Conservation (phyloP, 2,329 filamentous ascomycete genomes). For the Aspergillus sp. region DNA sequence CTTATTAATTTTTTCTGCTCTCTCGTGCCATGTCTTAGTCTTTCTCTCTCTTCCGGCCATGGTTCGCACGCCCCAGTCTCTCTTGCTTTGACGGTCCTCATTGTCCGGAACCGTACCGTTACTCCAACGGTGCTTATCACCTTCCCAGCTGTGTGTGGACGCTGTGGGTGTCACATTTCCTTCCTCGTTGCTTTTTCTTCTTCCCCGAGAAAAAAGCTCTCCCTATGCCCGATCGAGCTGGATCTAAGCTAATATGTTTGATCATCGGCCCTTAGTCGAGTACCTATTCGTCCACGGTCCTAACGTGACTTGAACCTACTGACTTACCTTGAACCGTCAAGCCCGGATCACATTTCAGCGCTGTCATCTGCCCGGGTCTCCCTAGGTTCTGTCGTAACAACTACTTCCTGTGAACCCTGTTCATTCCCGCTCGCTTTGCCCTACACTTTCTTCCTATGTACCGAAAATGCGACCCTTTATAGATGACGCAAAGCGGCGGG, state of each 20-base stretch:
- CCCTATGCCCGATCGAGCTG: not conserved
- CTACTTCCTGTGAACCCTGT: not conserved
- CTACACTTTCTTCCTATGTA: not conserved
- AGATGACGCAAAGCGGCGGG: constrained; percentile 46
- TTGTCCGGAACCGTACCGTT: constrained; percentile 2
- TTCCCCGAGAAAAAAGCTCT: not conserved
- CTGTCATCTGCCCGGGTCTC: constrained; percentile 15
- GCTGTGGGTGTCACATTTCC: constrained; percentile 17
- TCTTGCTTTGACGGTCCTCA: constrained; percentile 15
- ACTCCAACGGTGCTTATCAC: constrained; percentile 10
- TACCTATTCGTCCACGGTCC: constrained; percentile 3
- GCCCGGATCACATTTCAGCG: constrained; percentile 6
- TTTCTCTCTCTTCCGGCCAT: constrained; percentile 14
- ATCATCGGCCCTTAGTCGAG: constrained; percentile 15
- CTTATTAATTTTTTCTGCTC: not conserved
- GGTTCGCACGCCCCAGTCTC: constrained; percentile 4
- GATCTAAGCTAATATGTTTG: constrained; percentile 11
- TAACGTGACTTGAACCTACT: constrained; percentile 16
- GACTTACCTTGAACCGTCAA: constrained; percentile 9
- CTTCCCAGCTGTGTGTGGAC: constrained; percentile 1
- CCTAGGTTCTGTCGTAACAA: not conserved
- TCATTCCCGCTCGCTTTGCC: constrained; percentile 2
- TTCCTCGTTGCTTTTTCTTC: constrained; percentile 3
- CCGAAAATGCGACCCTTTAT: constrained; percentile 36
- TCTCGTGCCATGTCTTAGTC: not conserved